Evolutionary conservation across 2,329 filamentous ascomycete genomes (phyloP), one percentile per base, ranked within the genome.

Genomic region (Xylariaceae sp.): DNA sequence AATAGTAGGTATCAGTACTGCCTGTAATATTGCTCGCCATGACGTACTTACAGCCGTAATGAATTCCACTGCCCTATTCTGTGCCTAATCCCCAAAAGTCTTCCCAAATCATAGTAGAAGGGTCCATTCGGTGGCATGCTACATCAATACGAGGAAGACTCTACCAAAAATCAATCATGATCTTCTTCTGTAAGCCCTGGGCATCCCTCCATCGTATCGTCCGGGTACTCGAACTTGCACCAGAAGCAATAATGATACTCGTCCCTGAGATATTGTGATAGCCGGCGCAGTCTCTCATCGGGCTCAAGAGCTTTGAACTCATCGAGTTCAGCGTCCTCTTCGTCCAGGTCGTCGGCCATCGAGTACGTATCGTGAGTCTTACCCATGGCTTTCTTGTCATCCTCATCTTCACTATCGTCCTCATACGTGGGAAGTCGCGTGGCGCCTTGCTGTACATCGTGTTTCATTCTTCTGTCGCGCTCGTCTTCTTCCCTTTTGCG

Each of bases 161-260:
- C n/a, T n/a, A n/a, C n/a, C n/a, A n/a, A n/a, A n/a, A 28, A 28
- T 31, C 55, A 81, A 61, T 86, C 82, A 56, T 87, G 83, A 63
- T 97, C 92, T 64, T 96, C 91, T 71, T 97, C 94, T 0, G 84
- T 88, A 34, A 86, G 50, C 1, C 94, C 94, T 0, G 94, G 93
- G 75, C 94, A 99, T 0, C 89, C 92, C 12, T 94, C 90, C 87
- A 97, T 86, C 34, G 75, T 71, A 34, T 74, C 75, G 64, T 90
- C 84, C 0, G 84, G 81, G 68, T 97, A 99, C 47, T 76, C 76
- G 70, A 81, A 88, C 69, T 97, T 97, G 72, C 94, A 99, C 89
- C 92, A 99, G 68, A 97, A 96, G 73, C 94, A 99, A 68, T 99
- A 99, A 42, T 78, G 72, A 64, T 90, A 83, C 64, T 81, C 80